phyloP scores from a whole-genome alignment of 257 asterid species.

The Przewalskia tangutica region DNA sequence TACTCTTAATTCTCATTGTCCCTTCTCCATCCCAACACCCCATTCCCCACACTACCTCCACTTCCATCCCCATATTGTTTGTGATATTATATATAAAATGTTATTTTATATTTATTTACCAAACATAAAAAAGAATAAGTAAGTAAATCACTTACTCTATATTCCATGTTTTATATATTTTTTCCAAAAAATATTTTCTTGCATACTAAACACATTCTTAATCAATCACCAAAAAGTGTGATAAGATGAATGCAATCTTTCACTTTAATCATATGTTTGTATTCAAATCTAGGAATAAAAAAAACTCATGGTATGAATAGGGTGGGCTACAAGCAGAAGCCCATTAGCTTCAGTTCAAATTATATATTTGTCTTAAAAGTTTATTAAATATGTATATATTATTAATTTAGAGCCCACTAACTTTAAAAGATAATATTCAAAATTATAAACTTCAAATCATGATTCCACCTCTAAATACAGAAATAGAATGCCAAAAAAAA shows the following conservation, averaged over 20 bases:
- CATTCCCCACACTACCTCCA: neutral
- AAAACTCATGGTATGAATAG: neutral
- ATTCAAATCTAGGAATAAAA: neutral
- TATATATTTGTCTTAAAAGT: no score
- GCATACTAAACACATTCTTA: neutral
- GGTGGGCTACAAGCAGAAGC: no score
- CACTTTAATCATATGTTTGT: neutral
- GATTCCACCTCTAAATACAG: neutral
- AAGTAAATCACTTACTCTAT: neutral
- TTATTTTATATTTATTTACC: neutral
- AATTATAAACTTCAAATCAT: no score
- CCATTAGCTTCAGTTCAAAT: no score
- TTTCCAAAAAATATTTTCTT: neutral
- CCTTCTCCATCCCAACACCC: neutral
- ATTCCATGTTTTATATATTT: no score
- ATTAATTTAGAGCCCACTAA: no score
- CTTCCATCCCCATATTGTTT: neutral
- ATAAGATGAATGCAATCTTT: neutral
- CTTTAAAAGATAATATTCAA: no score
- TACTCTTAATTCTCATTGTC: neutral
- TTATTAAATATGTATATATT: no score
- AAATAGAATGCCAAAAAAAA: neutral
- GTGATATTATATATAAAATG: neutral
- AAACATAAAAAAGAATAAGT: neutral
- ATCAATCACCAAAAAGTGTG: neutral